Conservation (phyloP, 1,284 basidiomycete genomes). For the Athelia sp. region DNA sequence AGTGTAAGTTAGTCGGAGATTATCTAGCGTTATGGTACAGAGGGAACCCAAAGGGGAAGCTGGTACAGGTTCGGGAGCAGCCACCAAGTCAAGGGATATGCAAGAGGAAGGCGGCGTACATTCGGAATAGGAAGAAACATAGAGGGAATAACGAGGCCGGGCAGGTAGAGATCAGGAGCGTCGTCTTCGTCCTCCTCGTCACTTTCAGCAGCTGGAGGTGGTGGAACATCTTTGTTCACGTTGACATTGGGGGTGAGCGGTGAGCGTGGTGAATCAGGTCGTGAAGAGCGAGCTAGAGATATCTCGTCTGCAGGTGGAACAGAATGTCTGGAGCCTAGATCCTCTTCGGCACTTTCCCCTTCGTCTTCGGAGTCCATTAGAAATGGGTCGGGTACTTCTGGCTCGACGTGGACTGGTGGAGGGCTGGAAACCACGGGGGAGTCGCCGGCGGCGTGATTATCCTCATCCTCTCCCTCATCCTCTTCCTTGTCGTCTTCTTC, state of each 20-base stretch:
- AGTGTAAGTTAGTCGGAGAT: constrained; percentile 33
- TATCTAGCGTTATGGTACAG: background rate
- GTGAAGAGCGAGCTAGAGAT: constrained; percentile 22
- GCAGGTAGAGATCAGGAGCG: constrained; percentile 51
- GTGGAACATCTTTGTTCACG: constrained; percentile 40
- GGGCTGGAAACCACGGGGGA: constrained; percentile 13
- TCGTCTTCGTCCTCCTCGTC: constrained; percentile 43
- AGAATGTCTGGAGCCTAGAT: constrained; percentile 9
- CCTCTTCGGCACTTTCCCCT: constrained; percentile 13
- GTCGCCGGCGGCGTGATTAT: background rate
- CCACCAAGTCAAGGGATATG: constrained; percentile 52
- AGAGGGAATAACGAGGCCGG: constrained; percentile 57
- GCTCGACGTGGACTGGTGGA: constrained; percentile 30
- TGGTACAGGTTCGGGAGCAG: constrained; percentile 23
- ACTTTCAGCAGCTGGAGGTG: constrained; percentile 28
- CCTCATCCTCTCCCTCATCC: background rate
- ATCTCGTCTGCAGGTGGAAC: constrained; percentile 31
- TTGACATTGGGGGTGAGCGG: constrained; percentile 21
- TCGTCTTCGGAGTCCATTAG: constrained; percentile 38
- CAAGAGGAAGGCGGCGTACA: constrained; percentile 57
- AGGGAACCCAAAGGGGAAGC: too few relatives aligned
- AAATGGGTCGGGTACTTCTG: constrained; percentile 54
- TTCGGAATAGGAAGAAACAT: constrained; percentile 83
- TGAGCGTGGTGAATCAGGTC: constrained; percentile 12
- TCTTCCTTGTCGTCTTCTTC: constrained; percentile 1